Evolutionary conservation across 2,329 filamentous ascomycete genomes (phyloP), one percentile per base, ranked within the genome.

Genomic region (Biscogniauxia marginata): DNA sequence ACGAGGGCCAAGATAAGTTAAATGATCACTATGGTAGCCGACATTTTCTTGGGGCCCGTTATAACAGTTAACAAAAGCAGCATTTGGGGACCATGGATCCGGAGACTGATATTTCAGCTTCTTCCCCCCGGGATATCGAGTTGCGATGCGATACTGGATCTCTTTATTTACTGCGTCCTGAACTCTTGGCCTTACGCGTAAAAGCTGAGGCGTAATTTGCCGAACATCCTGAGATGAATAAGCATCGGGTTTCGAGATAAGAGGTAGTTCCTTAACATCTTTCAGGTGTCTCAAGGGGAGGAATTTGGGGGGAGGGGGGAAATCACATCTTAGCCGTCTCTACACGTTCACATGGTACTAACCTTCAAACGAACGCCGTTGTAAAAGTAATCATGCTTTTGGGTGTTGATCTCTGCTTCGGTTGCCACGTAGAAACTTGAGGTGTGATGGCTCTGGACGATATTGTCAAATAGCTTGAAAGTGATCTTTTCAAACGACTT

Each of bases 1-100:
- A 7, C 89, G 86, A 0, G 95, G 95, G 0, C 95, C 95, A 0
- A 98, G 82, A 68, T 98, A 98, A 0, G 93, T 97, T 16, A 97
- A 79, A 65, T 96, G 90, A 70, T 99, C 95, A 34, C 89, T 87
- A 73, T 99, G 95, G 74, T 91, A 98, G 25, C 95, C 95, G 0
- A 98, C 93, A 58, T 81, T 91, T 74, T 98, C 85, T 9, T 85
- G 79, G 0, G 85, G 87, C 0, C 93, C 93, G 65, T 87, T 79
- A 71, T 99, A 99, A 76, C 91, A 96, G 71, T 99, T 99, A 16
- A 96, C 93, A 67, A 97, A 93, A 0, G 93, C 91, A 0, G 91
- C 91, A 68, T 98, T 98, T 8, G 93, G 90, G 7, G 78, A 77
- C 93, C 93, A 98, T 0, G 80, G 74, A 0, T 82, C 73, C 0